These are phyloP conservation scores for Neurospora sp. DNA, from an alignment of 495 filamentous ascomycete species.

Conservation along the genomic window DNA sequence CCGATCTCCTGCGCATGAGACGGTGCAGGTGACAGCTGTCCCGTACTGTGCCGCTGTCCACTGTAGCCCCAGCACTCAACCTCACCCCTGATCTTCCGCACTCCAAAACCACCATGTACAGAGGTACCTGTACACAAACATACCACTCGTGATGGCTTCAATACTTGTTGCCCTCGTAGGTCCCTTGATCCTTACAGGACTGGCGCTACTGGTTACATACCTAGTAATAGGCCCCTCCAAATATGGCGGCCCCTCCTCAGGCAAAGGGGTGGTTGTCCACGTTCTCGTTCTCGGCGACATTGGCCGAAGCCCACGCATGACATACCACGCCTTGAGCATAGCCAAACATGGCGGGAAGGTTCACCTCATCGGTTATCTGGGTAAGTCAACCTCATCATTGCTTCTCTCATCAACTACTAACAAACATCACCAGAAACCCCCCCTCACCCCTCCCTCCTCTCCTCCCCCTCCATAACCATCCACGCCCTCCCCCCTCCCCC, in stretches of 20 bases:
- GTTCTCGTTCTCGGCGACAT: slow-evolving; percentile 98
- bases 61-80: background rate
- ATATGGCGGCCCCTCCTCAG: slow-evolving; percentile 13
- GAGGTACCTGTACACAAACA: background rate
- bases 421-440: slow-evolving; percentile 21
- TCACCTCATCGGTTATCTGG: slow-evolving; percentile 78
- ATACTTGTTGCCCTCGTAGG: background rate
- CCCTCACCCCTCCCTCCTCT: slow-evolving; percentile 64
- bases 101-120: background rate
- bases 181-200: background rate
- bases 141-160: background rate
- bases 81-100: background rate
- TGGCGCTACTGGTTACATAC: background rate
- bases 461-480: slow-evolving; percentile 55
- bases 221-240: slow-evolving; percentile 5
- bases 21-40: background rate
- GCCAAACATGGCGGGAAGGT: slow-evolving; percentile 73
- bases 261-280: slow-evolving; percentile 42
- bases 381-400: slow-evolving; percentile 30
- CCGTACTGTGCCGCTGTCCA: background rate
- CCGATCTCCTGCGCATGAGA: background rate
- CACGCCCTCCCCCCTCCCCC: slow-evolving; percentile 23
- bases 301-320: slow-evolving; percentile 93
- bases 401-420: slow-evolving; percentile 13
- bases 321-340: slow-evolving; percentile 93